These are phyloP conservation scores for Psilocybe subaeruginosa DNA, from an alignment of 768 basidiomycete species.

Conservation along the genomic window DNA sequence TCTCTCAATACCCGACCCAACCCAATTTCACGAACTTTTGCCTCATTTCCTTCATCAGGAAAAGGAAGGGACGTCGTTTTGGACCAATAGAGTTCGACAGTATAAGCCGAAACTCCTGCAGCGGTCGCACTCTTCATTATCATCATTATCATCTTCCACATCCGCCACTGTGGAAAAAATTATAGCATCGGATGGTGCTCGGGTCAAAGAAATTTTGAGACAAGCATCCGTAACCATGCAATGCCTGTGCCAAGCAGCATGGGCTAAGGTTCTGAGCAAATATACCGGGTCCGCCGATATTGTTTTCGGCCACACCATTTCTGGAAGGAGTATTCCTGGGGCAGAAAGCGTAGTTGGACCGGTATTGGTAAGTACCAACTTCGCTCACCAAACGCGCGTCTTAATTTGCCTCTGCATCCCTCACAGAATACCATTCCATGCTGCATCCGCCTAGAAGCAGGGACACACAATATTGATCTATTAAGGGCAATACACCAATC, in stretches of 20 bases:
- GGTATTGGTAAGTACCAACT: conserved; percentile 39
- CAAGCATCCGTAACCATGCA: conserved; percentile 33
- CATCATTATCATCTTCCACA: neutral
- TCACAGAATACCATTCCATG: conserved; percentile 49
- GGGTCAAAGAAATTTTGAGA: conserved; percentile 21
- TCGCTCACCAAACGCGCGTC: neutral
- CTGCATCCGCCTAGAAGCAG: conserved; percentile 33
- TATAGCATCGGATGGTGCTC: conserved; percentile 12
- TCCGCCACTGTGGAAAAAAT: conserved; percentile 15
- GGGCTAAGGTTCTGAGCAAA: conserved; percentile 27
- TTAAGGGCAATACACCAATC: conserved; percentile 37
- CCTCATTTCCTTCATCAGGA: conserved; percentile 41
- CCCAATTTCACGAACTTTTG: conserved; percentile 41
- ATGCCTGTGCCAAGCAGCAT: conserved; percentile 35
- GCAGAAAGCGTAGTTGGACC: conserved; percentile 50
- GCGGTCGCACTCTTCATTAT: conserved; percentile 1
- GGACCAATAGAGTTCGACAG: conserved; percentile 30
- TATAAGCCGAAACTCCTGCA: conserved; percentile 24
- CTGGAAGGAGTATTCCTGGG: conserved; percentile 42
- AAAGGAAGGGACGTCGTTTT: conserved; percentile 38
- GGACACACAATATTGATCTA: conserved; percentile 32
- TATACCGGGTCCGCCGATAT: conserved; percentile 39
- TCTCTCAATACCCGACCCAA: conserved; percentile 3
- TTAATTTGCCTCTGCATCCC: conserved; percentile 1
- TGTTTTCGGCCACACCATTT: conserved; percentile 50